Percentiles rank a stretch among this genome's conserved stretches.
These are phyloP conservation scores for Peltaster fructicola DNA, from an alignment of 2,329 filamentous ascomycete species.

Conservation along the genomic window DNA sequence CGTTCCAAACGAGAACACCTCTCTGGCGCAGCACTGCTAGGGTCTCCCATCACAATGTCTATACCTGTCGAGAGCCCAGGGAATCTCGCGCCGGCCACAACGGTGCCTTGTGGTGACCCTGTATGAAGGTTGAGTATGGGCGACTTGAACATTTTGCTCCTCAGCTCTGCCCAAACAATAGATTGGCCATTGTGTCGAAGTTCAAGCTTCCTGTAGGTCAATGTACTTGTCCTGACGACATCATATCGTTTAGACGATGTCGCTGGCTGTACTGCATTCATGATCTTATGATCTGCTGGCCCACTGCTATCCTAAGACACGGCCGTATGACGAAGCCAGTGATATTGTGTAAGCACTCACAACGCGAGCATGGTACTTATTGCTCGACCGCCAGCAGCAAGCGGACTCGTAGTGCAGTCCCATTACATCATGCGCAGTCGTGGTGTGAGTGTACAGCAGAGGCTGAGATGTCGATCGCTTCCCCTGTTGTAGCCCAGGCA, in stretches of 20 bases:
- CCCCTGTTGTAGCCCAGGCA: too few relatives aligned
- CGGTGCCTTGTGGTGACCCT: not conserved
- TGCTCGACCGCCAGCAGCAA: constrained; percentile 12
- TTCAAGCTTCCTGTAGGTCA: constrained; percentile 1
- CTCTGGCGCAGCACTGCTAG: not conserved
- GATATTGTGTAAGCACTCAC: too few relatives aligned
- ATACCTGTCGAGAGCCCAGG: not conserved
- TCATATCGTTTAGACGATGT: constrained; percentile 1
- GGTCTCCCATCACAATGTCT: constrained; percentile 1
- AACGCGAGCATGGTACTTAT: constrained; percentile 9
- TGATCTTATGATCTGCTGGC: too few relatives aligned
- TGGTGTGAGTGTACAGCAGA: too few relatives aligned
- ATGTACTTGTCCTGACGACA: constrained; percentile 2
- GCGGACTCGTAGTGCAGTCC: too few relatives aligned
- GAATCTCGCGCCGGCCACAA: constrained; percentile 1
- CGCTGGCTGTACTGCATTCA: too few relatives aligned
- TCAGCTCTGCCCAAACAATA: not conserved
- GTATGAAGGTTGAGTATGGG: not conserved
- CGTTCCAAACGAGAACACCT: constrained; percentile 1
- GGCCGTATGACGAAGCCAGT: too few relatives aligned
- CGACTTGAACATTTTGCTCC: too few relatives aligned
- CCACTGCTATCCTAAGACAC: too few relatives aligned
- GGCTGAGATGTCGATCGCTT: too few relatives aligned
- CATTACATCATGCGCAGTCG: too few relatives aligned
- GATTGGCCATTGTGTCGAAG: not conserved